phyloP scores from a whole-genome alignment of 2,329 filamentous ascomycete genomes.

The Penicillium paneum region DNA sequence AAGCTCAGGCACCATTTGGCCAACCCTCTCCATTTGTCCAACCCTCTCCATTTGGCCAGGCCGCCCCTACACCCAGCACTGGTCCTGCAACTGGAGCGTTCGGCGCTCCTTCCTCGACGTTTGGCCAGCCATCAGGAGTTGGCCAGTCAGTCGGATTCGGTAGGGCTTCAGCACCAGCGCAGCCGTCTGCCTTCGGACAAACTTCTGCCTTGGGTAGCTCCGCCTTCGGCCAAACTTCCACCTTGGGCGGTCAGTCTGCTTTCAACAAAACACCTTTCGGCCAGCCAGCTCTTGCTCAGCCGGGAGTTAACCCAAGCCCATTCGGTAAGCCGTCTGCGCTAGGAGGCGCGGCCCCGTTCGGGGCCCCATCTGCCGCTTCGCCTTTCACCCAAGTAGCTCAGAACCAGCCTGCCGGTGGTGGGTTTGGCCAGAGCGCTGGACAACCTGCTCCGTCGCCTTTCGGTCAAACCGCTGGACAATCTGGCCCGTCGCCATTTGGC shows the following conservation, averaged over 20 bases:
- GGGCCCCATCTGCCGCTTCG: conserved; percentile 34
- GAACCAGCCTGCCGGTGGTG: conserved; percentile 26
- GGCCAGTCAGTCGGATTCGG: conserved; percentile 29
- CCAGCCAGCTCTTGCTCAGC: conserved; percentile 16
- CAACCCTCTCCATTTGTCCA: conserved; percentile 33
- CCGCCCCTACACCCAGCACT: neutral
- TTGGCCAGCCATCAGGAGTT: conserved; percentile 20
- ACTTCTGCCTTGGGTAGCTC: conserved; percentile 14
- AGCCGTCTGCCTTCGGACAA: conserved; percentile 23
- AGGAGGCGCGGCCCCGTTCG: conserved; percentile 31
- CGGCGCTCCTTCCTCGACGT: conserved; percentile 16
- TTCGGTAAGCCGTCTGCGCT: conserved; percentile 27
- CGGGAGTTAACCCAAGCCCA: conserved; percentile 1
- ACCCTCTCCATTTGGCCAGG: conserved; percentile 29
- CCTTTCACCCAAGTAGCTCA: conserved; percentile 47
- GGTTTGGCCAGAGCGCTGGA: conserved; percentile 26
- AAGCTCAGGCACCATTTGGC: conserved; percentile 5
- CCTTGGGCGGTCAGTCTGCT: conserved; percentile 34
- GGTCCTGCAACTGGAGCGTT: conserved; percentile 18
- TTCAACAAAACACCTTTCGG: conserved; percentile 29
- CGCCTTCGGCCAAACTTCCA: conserved; percentile 12
- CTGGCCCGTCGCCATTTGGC: conserved; percentile 32
- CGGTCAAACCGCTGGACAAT: conserved; percentile 7
- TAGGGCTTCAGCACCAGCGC: conserved; percentile 1
- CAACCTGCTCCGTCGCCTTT: conserved; percentile 9